Evolutionary conservation across 257 asterid species (phyloP).

Genomic region (Solanum etuberosum): DNA sequence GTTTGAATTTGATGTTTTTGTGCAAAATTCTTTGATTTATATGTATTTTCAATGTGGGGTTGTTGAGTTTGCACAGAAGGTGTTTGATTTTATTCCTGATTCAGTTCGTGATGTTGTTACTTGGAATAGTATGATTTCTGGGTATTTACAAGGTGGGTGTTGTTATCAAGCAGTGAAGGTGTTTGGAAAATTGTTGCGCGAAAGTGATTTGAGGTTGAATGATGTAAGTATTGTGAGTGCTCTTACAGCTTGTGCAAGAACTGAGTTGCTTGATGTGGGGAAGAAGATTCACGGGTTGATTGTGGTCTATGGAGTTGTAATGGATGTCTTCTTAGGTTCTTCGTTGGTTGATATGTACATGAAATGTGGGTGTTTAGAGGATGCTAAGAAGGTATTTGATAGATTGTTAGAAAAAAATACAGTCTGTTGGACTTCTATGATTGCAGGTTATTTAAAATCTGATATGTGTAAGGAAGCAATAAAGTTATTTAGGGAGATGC

Average conservation of each 20-base stretch:
- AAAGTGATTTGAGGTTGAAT: not conserved
- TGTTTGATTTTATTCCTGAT: conserved; percentile 2
- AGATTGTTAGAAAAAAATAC: not conserved
- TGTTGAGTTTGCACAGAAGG: not conserved
- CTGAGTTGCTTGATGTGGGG: not conserved
- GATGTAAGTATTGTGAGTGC: conserved; percentile 4
- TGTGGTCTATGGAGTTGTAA: not conserved
- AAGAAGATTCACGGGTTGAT: not conserved
- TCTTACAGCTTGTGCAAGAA: conserved; percentile 6
- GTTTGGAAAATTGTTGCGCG: not conserved
- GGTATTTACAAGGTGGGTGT: not conserved
- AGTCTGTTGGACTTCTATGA: conserved; percentile 8
- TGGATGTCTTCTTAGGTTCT: conserved; percentile 4
- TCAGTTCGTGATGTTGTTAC: conserved; percentile 6
- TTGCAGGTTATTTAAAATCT: conserved; percentile 5
- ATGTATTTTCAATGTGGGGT: conserved; percentile 8
- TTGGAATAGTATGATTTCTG: conserved; percentile 13
- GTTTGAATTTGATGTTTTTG: conserved; percentile 4
- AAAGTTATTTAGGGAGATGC: conserved; percentile 2
- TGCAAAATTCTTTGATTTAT: conserved; percentile 2
- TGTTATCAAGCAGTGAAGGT: not conserved
- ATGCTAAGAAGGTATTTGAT: conserved; percentile 2
- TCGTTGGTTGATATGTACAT: conserved; percentile 8
- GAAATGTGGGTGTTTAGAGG: conserved; percentile 2
- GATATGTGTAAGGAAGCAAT: conserved; percentile 5